Evolutionary conservation across 1,139 yeast genomes (phyloP), one percentile per base, ranked within the genome.

Genomic region (Protomyces gravidus): DNA sequence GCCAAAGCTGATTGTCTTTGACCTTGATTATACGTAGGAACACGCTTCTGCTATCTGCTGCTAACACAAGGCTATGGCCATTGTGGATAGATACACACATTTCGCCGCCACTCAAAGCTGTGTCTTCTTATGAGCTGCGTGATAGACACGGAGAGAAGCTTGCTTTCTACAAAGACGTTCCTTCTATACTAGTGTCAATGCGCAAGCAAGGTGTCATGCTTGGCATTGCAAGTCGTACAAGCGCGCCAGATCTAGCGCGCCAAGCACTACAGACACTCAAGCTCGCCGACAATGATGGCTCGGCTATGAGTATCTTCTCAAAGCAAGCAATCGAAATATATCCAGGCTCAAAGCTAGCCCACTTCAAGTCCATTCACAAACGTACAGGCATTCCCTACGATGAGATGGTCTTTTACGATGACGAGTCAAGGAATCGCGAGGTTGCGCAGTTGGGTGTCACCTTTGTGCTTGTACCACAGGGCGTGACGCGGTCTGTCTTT

Each of bases 41-140:
- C 4, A 13, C 11, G n/a, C 9, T 11, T n/a, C 9, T 11, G 42
- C 42, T 17, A 36, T 36, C 21, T 5, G 3, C 23, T 11, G 21
- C 17, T 36, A 11, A 36, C 21, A 36, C 3, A 36, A 36, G 42
- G 9, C 42, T 86, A 46, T 86, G 92, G 94, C 90, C 86, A 69
- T 76, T 78, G 59, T 80, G 83, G 83, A 80, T 83, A 64, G 84
- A 86, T 67, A 85, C 89, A 0, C 92, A 86, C 68, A 76, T 86
- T 15, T 71, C 75, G 1, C 74, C 81, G n/a, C 92, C 86, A 0
- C 61, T 82, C 30, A 53, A 46, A 17, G 23, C 23, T 3, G 9
- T 45, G 6, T 72, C 70, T 36, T 63, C 72, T 23, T 60, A 66
- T 17, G 65, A 67, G 1, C 73, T 79, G 3, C 67, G 71, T 1